Percentiles rank a stretch among this genome's conserved stretches.
These are phyloP conservation scores for Hypsizygus marmoreus DNA, from an alignment of 768 basidiomycete genomes.

Conservation along the genomic window DNA sequence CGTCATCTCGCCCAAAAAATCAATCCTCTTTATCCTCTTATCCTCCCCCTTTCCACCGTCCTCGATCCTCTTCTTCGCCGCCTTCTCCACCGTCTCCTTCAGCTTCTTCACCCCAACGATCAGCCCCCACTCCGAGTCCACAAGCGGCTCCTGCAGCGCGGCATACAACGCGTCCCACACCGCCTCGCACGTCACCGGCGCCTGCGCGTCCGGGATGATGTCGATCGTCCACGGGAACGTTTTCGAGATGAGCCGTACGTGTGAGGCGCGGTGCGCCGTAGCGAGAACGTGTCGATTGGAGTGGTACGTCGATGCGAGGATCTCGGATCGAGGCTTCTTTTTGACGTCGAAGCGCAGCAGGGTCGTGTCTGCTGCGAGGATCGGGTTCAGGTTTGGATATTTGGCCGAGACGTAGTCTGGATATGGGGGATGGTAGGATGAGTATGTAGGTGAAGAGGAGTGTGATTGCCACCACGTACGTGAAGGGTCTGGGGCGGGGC, in stretches of 20 bases:
- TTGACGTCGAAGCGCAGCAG: slow-evolving; percentile 12
- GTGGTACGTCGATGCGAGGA: slow-evolving; percentile 11
- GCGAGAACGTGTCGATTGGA: slow-evolving; percentile 30
- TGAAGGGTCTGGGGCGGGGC: background rate
- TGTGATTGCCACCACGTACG: slow-evolving; percentile 4
- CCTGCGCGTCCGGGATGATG: slow-evolving; percentile 42
- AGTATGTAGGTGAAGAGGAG: background rate
- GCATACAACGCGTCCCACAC: slow-evolving; percentile 57
- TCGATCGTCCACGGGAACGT: slow-evolving; percentile 69
- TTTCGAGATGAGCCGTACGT: slow-evolving; percentile 58
- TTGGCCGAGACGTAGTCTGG: slow-evolving; percentile 11
- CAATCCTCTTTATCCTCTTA: slow-evolving; percentile 52
- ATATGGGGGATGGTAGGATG: background rate
- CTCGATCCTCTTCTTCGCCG: slow-evolving; percentile 52
- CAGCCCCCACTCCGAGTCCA: slow-evolving; percentile 70
- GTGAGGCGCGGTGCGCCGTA: slow-evolving; percentile 34
- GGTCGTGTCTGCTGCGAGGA: slow-evolving; percentile 17
- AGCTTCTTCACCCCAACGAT: slow-evolving; percentile 45
- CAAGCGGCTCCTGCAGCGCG: slow-evolving; percentile 53
- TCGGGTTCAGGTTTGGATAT: slow-evolving; percentile 18
- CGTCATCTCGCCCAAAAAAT: slow-evolving; percentile 61
- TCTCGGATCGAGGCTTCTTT: slow-evolving; percentile 12
- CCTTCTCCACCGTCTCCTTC: slow-evolving; percentile 47
- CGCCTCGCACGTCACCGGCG: slow-evolving; percentile 48
- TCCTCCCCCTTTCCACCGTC: slow-evolving; percentile 34